Evolutionary conservation across 169 alveolate species (phyloP), one percentile per base, ranked within the genome.

Genomic region (Eimeria falciformis): DNA sequence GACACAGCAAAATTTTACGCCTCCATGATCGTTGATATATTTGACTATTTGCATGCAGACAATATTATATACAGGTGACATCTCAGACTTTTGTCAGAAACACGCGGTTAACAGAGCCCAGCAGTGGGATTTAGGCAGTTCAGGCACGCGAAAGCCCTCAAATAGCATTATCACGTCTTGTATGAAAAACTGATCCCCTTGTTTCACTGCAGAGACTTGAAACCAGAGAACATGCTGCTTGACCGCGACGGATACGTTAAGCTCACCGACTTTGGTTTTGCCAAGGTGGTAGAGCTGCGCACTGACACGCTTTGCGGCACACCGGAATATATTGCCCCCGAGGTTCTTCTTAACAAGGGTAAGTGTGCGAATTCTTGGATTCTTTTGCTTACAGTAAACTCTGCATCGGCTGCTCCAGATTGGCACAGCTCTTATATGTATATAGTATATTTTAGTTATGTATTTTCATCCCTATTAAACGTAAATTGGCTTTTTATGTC

Each of bases 241-340:
- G 99, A 98, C 78, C 96, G 90, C 77, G 99, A 98, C 90, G 99
- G 99, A 5, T 99, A 98, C 95, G 96, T 98, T 45, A 98, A 99
- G 94, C 95, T 99, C 91, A 98, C 99, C 0, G 99, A 99, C 91
- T 99, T 99, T 96, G 99, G 99, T 27, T 98, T 99, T 94, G 99
- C 99, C 21, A 99, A 99, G 95, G 98, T 97, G 11, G 98, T 99
- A 17, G 99, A 97, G 90, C 97, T 98, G 47, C 95, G 96, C 40
- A 91, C 99, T 2, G 97, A 95, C 90, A 99, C 99, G 29, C 97
- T 98, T 40, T 99, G 99, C 77, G 99, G 99, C 4, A 98, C 99
- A 17, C 99, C 99, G 25, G 99, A 98, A 93, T 99, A 99, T 96
- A 96, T 99, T 58, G 99, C 99, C 0, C 99, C 99, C 4, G 99